Evolutionary conservation across 2,329 filamentous ascomycete species (phyloP).

Genomic region (Neopestalotiopsis clavispora): DNA sequence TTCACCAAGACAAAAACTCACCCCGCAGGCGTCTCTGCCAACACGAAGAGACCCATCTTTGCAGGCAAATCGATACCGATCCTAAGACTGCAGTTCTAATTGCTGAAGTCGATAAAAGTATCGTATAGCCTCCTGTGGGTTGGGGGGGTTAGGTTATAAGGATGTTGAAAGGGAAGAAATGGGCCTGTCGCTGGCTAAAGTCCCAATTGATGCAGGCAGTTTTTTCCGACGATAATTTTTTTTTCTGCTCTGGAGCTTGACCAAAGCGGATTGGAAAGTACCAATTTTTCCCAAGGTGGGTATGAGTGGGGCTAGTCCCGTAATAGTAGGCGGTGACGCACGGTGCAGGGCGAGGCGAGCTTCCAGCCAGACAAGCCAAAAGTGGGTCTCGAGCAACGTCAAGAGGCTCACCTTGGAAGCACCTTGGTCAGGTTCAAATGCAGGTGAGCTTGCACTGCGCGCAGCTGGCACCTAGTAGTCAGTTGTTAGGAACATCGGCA

Average conservation of each 20-base stretch:
- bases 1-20: constrained; percentile 44
- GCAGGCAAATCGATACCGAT: constrained; percentile 25
- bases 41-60: constrained; percentile 88
- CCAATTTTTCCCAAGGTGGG: constrained; percentile 5
- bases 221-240: constrained; percentile 14
- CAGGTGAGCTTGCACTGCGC: constrained; percentile 3
- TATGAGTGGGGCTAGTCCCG: neutral
- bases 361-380: neutral
- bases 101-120: neutral
- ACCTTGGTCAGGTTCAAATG: neutral
- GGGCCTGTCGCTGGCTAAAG: neutral
- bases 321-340: constrained; percentile 10
- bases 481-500: neutral
- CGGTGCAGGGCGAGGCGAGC: neutral
- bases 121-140: neutral
- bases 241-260: constrained; percentile 13
- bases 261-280: neutral
- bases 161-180: constrained; percentile 6
- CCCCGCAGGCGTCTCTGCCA: constrained; percentile 89
- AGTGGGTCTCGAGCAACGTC: constrained; percentile 10
- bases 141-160: neutral
- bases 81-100: neutral
- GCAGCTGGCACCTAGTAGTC: constrained; percentile 2
- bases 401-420: neutral
- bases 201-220: constrained; percentile 10